Conservation (phyloP, 140 eudicot species). For the Erigeron philadelphicus region DNA sequence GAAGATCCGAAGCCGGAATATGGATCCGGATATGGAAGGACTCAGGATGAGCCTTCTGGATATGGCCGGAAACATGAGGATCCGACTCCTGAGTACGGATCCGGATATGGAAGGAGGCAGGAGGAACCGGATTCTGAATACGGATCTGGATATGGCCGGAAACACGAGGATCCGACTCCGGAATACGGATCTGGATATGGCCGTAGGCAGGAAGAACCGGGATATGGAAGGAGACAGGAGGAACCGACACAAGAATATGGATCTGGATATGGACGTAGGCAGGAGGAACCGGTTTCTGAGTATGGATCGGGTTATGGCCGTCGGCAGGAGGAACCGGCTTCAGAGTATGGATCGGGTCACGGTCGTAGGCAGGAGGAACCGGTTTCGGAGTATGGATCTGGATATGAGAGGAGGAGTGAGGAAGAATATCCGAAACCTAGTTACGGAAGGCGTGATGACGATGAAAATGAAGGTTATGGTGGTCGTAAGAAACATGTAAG, state of each 20-base stretch:
- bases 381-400: conserved; percentile 33
- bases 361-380: conserved; percentile 32
- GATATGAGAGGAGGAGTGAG: conserved; percentile 37
- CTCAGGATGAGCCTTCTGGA: conserved; percentile 37
- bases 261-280: conserved; percentile 34
- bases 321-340: conserved; percentile 41
- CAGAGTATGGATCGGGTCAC: conserved; percentile 50
- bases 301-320: conserved; percentile 52
- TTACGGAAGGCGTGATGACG: conserved; percentile 50
- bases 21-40: conserved; percentile 32
- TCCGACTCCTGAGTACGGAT: conserved; percentile 35
- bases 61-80: conserved; percentile 38
- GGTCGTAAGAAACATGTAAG: conserved; percentile 77
- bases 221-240: conserved; percentile 28
- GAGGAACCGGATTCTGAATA: conserved; percentile 33
- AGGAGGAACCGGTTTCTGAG: conserved; percentile 30
- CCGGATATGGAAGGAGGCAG: conserved; percentile 32
- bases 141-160: conserved; percentile 50
- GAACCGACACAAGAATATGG: conserved; percentile 31
- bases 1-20: conserved; percentile 23
- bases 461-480: conserved; percentile 41
- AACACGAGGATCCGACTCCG: conserved; percentile 42
- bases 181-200: conserved; percentile 48
- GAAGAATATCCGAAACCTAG: conserved; percentile 56
- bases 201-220: conserved; percentile 22